phyloP scores from a whole-genome alignment of 352 stramenopile species.

The Phytophthora agathidicida region DNA sequence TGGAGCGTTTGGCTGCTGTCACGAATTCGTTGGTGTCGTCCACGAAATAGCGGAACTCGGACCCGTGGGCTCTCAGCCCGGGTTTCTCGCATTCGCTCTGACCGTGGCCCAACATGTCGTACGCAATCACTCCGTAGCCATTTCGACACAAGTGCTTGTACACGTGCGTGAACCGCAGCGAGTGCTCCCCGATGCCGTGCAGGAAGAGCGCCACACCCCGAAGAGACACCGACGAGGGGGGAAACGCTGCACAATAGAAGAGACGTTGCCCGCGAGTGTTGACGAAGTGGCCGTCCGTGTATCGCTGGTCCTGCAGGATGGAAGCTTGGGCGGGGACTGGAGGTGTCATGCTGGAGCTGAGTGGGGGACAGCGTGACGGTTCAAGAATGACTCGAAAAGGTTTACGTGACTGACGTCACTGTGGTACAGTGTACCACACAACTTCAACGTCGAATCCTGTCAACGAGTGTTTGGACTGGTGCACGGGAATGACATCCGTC shows the following conservation, averaged over 20 bases:
- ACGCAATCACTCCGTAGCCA: constrained; percentile 63
- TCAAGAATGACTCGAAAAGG: constrained; percentile 6
- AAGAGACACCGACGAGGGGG: constrained; percentile 29
- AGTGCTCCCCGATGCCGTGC: constrained; percentile 72
- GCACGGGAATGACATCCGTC: too few relatives aligned
- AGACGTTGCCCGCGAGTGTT: constrained; percentile 56
- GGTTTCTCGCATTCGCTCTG: constrained; percentile 52
- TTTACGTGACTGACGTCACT: constrained; percentile 5
- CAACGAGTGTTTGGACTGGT: too few relatives aligned
- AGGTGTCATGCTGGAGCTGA: constrained; percentile 8
- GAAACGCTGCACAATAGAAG: constrained; percentile 65
- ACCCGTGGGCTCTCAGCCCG: constrained; percentile 45
- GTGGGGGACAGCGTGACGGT: constrained; percentile 1
- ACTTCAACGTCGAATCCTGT: too few relatives aligned
- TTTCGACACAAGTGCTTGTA: constrained; percentile 50
- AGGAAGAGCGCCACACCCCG: constrained; percentile 64
- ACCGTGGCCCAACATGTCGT: constrained; percentile 69
- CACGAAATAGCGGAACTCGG: constrained; percentile 67
- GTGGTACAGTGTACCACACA: too few relatives aligned
- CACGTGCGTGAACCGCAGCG: constrained; percentile 63
- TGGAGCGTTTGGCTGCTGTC: constrained; percentile 39
- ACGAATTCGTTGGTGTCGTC: constrained; percentile 76
- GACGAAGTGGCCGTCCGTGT: constrained; percentile 46
- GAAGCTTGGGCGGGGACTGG: constrained; percentile 15
- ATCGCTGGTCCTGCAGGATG: constrained; percentile 26